Base-by-base conservation (phyloP, 2,329 filamentous ascomycete genomes). In the Juglanconis sp. region DNA sequence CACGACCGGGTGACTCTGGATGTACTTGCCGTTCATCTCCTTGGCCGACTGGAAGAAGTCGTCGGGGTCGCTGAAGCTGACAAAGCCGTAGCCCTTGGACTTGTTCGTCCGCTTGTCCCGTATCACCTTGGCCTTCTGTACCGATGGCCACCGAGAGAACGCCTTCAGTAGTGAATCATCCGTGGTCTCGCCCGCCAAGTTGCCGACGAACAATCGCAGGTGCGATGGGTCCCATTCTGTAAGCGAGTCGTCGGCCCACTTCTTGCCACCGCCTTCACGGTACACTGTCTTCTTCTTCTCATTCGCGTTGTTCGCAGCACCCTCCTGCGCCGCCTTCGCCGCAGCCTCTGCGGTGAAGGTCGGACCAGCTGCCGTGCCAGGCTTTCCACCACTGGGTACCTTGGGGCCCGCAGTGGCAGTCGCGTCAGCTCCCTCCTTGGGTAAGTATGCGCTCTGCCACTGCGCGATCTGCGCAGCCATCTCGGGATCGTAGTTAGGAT, bases 21-120 rank as follows among this genome's bases (percentile, higher is more conserved):
- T 98, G 76, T 99, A 99, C 78, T 99, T 98, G 68, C 93, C 93
- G 70, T 97, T 91, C 95, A 98, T 98, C 78, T 98, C 94, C 77
- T 95, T 92, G 69, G 92, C 94, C 1, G 95, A 94, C 69, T 91
- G 87, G 80, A 99, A 98, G 73, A 96, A 98, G 70, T 97, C 93
- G 73, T 99, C 95, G 35, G 92, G 91, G 71, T 97, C 91, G 68
- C 88, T 89, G 77, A 99, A 98, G 74, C 91, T 95, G 59, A 99
- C 93, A 71, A 99, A 99, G 3, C 95, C 95, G 72, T 91, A 99
- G 0, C 94, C 95, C 73, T 95, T 96, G 70, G 91, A 96, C 78
- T 99, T 99, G 59, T 90, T 95, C 1, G 94, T 96, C 62, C 92
- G 87, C 80, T 97, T 98, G 77, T 99, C 95, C 55, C 95, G 87